Conservation (phyloP, 192 early-diverging fungal species). For the Coemansia sp. region DNA sequence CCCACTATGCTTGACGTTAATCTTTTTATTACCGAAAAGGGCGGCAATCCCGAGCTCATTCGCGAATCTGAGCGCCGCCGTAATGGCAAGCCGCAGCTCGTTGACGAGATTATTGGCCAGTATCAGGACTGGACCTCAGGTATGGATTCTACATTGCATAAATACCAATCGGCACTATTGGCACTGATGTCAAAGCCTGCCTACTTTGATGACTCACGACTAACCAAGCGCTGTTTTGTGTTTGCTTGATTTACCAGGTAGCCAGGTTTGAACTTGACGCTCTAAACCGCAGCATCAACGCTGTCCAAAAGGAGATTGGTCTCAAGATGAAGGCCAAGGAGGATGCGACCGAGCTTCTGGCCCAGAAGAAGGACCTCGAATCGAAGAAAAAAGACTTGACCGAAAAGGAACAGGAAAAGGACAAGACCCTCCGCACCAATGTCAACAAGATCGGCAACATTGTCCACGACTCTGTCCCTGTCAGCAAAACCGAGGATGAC, state of each 20-base stretch:
- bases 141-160: slow-evolving; percentile 33
- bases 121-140: slow-evolving; percentile 89
- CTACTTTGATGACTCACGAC: slow-evolving; percentile 12
- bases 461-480: slow-evolving; percentile 88
- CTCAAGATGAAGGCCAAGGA: slow-evolving; percentile 90
- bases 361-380: slow-evolving; percentile 74
- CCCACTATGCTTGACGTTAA: slow-evolving; percentile 86
- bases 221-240: not conserved
- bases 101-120: slow-evolving; percentile 89
- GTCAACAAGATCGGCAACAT: slow-evolving; percentile 96
- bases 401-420: slow-evolving; percentile 77
- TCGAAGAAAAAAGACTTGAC: slow-evolving; percentile 68
- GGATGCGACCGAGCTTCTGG: slow-evolving; percentile 73
- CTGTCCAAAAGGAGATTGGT: slow-evolving; percentile 88
- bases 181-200: not conserved
- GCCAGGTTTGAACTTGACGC: slow-evolving; percentile 86
- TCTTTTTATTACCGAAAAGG: slow-evolving; percentile 85
- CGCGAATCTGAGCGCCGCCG: slow-evolving; percentile 92
- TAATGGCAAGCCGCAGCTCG: slow-evolving; percentile 77
- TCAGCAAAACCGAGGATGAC: slow-evolving; percentile 84
- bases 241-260: slow-evolving; percentile 29
- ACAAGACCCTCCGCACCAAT: slow-evolving; percentile 65
- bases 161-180: not conserved
- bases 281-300: slow-evolving; percentile 89
- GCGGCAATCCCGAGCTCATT: slow-evolving; percentile 91